These are phyloP conservation scores for Polytrichum commune DNA, from an alignment of 225 moss, liverwort and hornwort species.

Conservation along the genomic window DNA sequence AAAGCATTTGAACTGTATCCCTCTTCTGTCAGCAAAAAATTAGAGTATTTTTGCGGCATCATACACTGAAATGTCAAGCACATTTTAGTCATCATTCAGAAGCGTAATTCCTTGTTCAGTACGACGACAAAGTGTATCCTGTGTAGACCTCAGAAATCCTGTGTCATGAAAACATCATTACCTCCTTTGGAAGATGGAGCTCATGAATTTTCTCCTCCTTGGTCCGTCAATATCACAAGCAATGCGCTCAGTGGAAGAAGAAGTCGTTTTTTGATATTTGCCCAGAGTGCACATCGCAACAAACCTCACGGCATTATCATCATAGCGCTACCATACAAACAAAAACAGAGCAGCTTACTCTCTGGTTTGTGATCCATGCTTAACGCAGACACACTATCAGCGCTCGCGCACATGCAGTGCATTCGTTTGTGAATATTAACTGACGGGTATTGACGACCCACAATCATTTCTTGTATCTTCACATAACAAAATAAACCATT, in stretches of 20 bases:
- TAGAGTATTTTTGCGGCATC: conserved; percentile 18
- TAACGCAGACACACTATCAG: conserved; percentile 15
- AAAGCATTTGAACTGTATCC: no score
- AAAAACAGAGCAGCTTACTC: background rate
- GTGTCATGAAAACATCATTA: conserved; percentile 22
- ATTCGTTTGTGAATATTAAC: conserved; percentile 31
- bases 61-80: conserved; percentile 6
- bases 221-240: background rate
- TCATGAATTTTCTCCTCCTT: conserved; percentile 12
- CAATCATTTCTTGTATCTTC: conserved; percentile 42
- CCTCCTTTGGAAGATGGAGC: conserved; percentile 6
- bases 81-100: conserved; percentile 1
- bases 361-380: conserved; percentile 7
- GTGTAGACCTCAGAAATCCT: conserved; percentile 12
- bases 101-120: background rate
- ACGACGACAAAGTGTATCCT: background rate
- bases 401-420: conserved; percentile 13
- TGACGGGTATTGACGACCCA: conserved; percentile 17
- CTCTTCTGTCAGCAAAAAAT: conserved; percentile 1
- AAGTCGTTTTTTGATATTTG: conserved; percentile 6
- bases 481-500: background rate
- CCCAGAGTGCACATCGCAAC: background rate
- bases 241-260: conserved; percentile 11
- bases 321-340: background rate
- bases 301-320: conserved; percentile 14